These are phyloP conservation scores for Ogataea hybrid DNA, from an alignment of 1,139 yeast species.

Conservation along the genomic window DNA sequence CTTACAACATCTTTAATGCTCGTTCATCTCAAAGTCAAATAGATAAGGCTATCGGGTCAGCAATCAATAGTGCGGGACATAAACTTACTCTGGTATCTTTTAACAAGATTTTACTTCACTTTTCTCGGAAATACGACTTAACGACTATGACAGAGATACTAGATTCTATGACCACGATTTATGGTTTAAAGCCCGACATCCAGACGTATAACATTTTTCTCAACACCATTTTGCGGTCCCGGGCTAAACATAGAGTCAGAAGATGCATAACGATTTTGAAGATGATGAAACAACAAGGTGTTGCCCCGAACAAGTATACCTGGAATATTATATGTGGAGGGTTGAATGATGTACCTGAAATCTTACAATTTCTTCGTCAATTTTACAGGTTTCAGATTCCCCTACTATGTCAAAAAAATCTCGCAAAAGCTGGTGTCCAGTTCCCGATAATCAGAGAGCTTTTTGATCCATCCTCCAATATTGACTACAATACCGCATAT, in stretches of 20 bases:
- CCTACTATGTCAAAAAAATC: slow-evolving; percentile 4
- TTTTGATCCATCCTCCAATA: neutral
- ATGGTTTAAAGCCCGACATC: slow-evolving; percentile 5
- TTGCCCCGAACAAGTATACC: slow-evolving; percentile 18
- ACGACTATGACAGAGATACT: slow-evolving; percentile 5
- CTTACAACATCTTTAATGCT: slow-evolving; percentile 1
- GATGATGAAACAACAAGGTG: slow-evolving; percentile 5
- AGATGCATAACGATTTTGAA: slow-evolving; percentile 8
- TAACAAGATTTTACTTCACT: slow-evolving; percentile 8
- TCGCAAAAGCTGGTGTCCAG: slow-evolving; percentile 3
- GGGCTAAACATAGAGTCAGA: slow-evolving; percentile 5
- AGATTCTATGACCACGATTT: neutral
- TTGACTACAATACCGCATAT: slow-evolving; percentile 1
- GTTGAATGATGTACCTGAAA: slow-evolving; percentile 2
- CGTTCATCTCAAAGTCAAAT: slow-evolving; percentile 5
- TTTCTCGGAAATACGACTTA: slow-evolving; percentile 11
- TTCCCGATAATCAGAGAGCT: slow-evolving; percentile 12
- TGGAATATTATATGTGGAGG: slow-evolving; percentile 16
- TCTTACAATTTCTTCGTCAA: slow-evolving; percentile 4
- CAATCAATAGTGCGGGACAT: slow-evolving; percentile 3
- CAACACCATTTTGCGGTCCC: slow-evolving; percentile 8
- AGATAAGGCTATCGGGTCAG: neutral
- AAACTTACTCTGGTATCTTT: slow-evolving; percentile 6
- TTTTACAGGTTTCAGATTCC: slow-evolving; percentile 10
- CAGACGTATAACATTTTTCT: slow-evolving; percentile 16